Conservation (phyloP, 176 grass and related monocot genomes). For the Oryza australiensis region DNA sequence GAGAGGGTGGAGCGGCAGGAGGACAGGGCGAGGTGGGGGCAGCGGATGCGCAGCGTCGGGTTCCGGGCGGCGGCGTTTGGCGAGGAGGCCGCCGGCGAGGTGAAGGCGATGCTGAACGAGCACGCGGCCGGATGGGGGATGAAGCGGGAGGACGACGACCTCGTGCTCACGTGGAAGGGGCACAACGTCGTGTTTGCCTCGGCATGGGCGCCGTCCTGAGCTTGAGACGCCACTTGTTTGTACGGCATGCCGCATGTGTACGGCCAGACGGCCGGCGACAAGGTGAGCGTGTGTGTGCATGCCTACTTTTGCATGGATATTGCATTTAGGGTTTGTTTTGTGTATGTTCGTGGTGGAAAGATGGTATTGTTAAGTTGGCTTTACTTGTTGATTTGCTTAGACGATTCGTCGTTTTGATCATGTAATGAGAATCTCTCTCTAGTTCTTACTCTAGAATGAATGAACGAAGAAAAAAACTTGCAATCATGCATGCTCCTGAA, state of each 20-base stretch:
- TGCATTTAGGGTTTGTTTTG: conserved; percentile 49
- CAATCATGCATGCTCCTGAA: conserved; percentile 5
- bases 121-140: conserved; percentile 96
- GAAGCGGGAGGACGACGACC: conserved; percentile 94
- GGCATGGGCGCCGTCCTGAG: conserved; percentile 68
- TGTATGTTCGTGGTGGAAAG: conserved; percentile 50
- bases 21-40: conserved; percentile 65
- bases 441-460: neutral
- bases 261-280: neutral
- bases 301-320: conserved; percentile 17
- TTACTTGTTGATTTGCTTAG: conserved; percentile 8
- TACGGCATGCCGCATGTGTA: neutral
- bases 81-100: conserved; percentile 76
- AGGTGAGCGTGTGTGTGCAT: conserved; percentile 34
- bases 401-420: conserved; percentile 1
- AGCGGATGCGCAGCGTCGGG: conserved; percentile 74
- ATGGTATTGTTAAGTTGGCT: conserved; percentile 35
- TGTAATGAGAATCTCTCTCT: conserved; percentile 1
- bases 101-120: conserved; percentile 87
- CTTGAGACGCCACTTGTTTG: too few relatives aligned
- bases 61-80: conserved; percentile 66
- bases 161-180: conserved; percentile 96
- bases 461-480: neutral
- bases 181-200: conserved; percentile 95
- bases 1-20: conserved; percentile 84